Evolutionary conservation across 805 yeast genomes (phyloP).

Genomic region (Candida maltosa): DNA sequence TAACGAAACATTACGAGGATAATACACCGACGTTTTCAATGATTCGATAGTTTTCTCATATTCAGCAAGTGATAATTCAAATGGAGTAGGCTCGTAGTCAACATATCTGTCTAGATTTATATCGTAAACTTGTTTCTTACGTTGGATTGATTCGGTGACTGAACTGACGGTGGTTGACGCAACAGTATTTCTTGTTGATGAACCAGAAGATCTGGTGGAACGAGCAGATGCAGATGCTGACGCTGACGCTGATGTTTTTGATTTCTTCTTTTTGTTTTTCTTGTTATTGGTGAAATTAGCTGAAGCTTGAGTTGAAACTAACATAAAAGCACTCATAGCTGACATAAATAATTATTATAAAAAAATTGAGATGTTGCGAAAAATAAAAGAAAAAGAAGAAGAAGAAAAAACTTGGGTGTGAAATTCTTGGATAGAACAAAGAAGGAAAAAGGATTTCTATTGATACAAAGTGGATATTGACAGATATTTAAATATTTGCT

Average conservation of each 20-base stretch:
- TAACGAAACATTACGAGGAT: background rate
- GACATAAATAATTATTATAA: no score
- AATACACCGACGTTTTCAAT: background rate
- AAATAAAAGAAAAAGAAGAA: no score
- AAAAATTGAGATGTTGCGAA: no score
- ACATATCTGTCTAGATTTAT: no score
- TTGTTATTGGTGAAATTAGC: background rate
- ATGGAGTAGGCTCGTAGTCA: background rate
- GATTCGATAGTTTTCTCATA: background rate
- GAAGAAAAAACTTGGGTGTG: no score
- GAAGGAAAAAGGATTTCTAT: no score
- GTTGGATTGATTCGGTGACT: background rate
- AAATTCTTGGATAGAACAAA: no score
- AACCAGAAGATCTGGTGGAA: background rate
- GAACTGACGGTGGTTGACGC: background rate
- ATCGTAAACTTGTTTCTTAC: background rate
- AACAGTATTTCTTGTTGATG: background rate
- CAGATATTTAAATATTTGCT: no score
- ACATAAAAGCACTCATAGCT: conserved; percentile 1
- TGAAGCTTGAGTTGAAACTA: background rate
- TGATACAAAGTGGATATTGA: no score
- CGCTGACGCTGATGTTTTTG: no score
- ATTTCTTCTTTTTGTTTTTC: no score
- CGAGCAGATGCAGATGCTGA: background rate
- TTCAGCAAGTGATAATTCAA: background rate